These are phyloP conservation scores for Mercurialis annua DNA, from an alignment of 345 rosid species.

Conservation along the genomic window DNA sequence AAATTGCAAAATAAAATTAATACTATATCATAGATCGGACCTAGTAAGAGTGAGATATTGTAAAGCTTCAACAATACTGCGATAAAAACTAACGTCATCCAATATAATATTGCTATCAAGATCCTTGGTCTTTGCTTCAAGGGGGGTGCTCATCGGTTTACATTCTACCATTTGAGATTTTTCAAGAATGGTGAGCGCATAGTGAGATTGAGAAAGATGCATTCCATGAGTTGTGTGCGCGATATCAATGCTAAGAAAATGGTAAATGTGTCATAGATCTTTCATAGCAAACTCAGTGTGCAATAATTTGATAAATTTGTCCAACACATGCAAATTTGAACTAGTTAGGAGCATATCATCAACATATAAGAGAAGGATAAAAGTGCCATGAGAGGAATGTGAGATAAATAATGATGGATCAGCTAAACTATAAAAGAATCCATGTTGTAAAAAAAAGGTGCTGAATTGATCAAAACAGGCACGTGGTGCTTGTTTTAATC, in stretches of 20 bases:
- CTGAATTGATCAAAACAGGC: no score
- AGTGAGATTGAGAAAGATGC: not conserved
- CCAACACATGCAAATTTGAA: no score
- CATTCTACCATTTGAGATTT: not conserved
- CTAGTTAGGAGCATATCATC: no score
- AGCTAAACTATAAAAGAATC: not conserved
- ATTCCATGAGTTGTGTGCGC: not conserved
- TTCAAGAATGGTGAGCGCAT: not conserved
- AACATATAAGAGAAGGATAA: not conserved
- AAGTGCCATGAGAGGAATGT: not conserved
- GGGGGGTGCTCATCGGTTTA: not conserved
- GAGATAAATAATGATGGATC: not conserved
- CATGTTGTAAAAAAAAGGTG: no score
- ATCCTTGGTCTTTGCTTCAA: not conserved
- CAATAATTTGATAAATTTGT: no score
- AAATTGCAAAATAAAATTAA: no score
- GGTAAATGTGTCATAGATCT: not conserved
- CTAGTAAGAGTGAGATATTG: no score
- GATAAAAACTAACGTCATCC: not conserved
- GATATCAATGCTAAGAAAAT: not conserved
- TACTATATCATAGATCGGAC: no score
- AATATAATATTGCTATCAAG: not conserved
- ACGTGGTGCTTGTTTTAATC: no score
- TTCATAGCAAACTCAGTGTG: no score
- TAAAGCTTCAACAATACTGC: no score